phyloP scores from a whole-genome alignment of 2,329 filamentous ascomycete species.

The Nigrograna mackinnonii region DNA sequence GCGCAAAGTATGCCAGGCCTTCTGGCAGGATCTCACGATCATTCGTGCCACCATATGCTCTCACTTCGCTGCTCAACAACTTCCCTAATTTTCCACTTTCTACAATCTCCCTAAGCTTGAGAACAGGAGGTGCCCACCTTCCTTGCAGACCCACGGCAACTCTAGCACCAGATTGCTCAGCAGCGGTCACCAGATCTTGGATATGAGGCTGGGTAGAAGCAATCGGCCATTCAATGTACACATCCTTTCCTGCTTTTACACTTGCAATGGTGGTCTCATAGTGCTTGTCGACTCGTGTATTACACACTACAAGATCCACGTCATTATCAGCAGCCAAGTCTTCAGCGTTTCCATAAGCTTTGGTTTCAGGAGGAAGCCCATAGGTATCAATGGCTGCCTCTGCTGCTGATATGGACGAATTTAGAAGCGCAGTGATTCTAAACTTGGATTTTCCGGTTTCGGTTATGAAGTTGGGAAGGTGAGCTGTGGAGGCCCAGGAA shows the following conservation, averaged over 20 bases:
- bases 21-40: conserved; percentile 17
- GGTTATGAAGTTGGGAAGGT: conserved; percentile 38
- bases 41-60: conserved; percentile 17
- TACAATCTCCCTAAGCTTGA: conserved; percentile 48
- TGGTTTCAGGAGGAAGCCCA: conserved; percentile 42
- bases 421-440: conserved; percentile 51
- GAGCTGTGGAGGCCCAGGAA: conserved; percentile 37
- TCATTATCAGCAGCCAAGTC: conserved; percentile 46
- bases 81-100: conserved; percentile 44
- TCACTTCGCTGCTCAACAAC: conserved; percentile 39
- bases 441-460: conserved; percentile 35
- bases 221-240: conserved; percentile 54
- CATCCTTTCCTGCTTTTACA: conserved; percentile 48
- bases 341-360: conserved; percentile 47
- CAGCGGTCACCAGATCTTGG: conserved; percentile 44
- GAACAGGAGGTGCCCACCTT: conserved; percentile 40
- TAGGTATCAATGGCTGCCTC: conserved; percentile 44
- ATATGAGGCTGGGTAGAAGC: conserved; percentile 43
- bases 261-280: conserved; percentile 42
- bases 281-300: conserved; percentile 45
- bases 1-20: conserved; percentile 53
- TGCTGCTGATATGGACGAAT: conserved; percentile 47
- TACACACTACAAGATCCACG: conserved; percentile 49
- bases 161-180: conserved; percentile 42
- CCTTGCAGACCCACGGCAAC: conserved; percentile 54